These are phyloP conservation scores for Penicillium macrosclerotiorum DNA, from an alignment of 495 filamentous ascomycete species.

Conservation along the genomic window DNA sequence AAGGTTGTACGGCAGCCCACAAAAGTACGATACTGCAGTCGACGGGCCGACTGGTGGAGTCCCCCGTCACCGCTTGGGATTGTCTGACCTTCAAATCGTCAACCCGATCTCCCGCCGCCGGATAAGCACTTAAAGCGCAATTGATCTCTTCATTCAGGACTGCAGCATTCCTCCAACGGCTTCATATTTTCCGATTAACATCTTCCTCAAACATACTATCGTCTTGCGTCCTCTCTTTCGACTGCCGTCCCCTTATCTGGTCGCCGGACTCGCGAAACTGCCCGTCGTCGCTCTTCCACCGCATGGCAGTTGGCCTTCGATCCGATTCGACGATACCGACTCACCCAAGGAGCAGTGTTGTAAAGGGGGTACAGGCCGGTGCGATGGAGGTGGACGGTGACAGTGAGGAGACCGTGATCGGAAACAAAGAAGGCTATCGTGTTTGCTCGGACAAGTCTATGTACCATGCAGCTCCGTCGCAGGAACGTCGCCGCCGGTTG, in stretches of 20 bases:
- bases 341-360: slow-evolving; percentile 3
- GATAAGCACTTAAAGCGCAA: slow-evolving; percentile 12
- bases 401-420: slow-evolving; percentile 16
- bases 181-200: neutral
- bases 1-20: too few relatives aligned
- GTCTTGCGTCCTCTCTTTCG: neutral
- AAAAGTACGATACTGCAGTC: too few relatives aligned
- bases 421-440: slow-evolving; percentile 15
- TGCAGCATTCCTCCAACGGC: neutral
- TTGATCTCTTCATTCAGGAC: neutral
- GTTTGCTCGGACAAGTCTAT: slow-evolving; percentile 5
- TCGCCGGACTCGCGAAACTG: neutral
- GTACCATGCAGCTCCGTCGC: slow-evolving; percentile 6
- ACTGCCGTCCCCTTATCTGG: neutral
- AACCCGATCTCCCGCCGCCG: slow-evolving; percentile 4
- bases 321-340: slow-evolving; percentile 2
- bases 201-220: neutral
- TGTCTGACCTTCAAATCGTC: slow-evolving; percentile 21
- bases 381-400: slow-evolving; percentile 37
- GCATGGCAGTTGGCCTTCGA: slow-evolving; percentile 30
- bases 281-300: neutral
- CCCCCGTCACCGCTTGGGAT: slow-evolving; percentile 14
- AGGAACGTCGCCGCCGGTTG: slow-evolving; percentile 36
- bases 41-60: neutral
- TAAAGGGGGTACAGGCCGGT: slow-evolving; percentile 15